phyloP scores from a whole-genome alignment of 108 stramenopile genomes.

The Chaetoceros muelleri region DNA sequence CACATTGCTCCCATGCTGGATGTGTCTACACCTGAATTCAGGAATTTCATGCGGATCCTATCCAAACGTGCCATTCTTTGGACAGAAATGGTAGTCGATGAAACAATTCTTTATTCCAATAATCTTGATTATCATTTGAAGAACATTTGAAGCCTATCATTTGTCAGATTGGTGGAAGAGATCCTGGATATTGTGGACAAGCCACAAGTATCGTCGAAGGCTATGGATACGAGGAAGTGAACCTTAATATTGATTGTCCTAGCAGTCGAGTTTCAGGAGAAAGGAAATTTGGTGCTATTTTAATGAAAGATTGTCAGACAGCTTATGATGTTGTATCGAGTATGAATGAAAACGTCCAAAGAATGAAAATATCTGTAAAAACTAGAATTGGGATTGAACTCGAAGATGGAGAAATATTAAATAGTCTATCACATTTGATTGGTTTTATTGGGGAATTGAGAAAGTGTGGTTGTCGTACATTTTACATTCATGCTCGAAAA shows the following conservation, averaged over 20 bases:
- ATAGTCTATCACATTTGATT: neutral
- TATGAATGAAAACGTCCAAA: neutral
- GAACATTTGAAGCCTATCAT: constrained; percentile 41
- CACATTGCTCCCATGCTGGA: constrained; percentile 77
- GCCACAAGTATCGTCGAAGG: constrained; percentile 22
- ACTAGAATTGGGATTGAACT: constrained; percentile 57
- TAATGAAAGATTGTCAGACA: constrained; percentile 23
- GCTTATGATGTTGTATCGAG: neutral
- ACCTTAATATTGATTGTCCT: constrained; percentile 71
- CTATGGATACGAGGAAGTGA: constrained; percentile 55
- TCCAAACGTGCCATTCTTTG: constrained; percentile 44
- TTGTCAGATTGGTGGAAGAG: constrained; percentile 61
- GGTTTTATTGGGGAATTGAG: constrained; percentile 23
- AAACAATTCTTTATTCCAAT: constrained; percentile 30
- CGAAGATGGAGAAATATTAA: constrained; percentile 11
- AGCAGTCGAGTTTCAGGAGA: constrained; percentile 34
- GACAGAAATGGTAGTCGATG: constrained; percentile 75
- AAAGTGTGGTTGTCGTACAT: constrained; percentile 25
- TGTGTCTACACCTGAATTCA: constrained; percentile 56
- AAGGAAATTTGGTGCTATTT: constrained; percentile 45
- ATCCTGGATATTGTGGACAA: constrained; percentile 25
- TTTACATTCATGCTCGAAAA: constrained; percentile 67
- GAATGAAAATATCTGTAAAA: constrained; percentile 48
- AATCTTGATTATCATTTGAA: constrained; percentile 27
- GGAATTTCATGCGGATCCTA: constrained; percentile 49